Evolutionary conservation across 768 basidiomycete genomes (phyloP).

Genomic region (Trametopsis cervina): DNA sequence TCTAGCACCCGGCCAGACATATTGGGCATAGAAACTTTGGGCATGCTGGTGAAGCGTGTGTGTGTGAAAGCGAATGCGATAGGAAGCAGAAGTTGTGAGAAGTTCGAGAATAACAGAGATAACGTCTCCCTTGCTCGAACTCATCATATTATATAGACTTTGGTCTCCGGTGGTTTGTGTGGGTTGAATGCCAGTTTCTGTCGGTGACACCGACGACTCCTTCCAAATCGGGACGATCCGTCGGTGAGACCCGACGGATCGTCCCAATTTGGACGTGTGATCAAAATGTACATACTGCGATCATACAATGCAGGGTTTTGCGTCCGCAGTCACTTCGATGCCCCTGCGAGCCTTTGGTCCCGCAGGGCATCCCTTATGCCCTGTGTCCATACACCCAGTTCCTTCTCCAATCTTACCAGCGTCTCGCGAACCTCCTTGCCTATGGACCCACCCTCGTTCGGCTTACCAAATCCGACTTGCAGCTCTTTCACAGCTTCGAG

Average conservation of each 20-base stretch:
- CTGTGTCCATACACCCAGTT: conserved; percentile 62
- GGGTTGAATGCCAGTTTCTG: not conserved
- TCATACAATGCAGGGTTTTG: too few relatives aligned
- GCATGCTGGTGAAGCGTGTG: not conserved
- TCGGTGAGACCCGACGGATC: not conserved
- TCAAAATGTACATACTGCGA: too few relatives aligned
- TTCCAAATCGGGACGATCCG: not conserved
- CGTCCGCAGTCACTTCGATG: not conserved
- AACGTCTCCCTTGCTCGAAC: not conserved
- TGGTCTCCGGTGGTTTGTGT: not conserved
- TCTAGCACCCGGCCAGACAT: conserved; percentile 47
- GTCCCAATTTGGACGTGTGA: not conserved
- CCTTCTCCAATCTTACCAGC: conserved; percentile 60
- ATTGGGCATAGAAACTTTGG: conserved; percentile 8
- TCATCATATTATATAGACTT: not conserved
- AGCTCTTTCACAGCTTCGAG: conserved; percentile 55
- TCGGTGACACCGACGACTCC: not conserved
- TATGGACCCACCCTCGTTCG: conserved; percentile 65
- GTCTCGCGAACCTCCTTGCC: conserved; percentile 55
- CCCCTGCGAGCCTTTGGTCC: conserved; percentile 26
- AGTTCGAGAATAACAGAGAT: conserved; percentile 2
- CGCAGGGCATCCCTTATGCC: conserved; percentile 51
- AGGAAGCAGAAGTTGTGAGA: not conserved
- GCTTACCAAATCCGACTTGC: conserved; percentile 62
- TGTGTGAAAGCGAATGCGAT: conserved; percentile 6